A percentile compares a stretch with the other conserved stretches of the same genome.
phyloP scores from a whole-genome alignment of 345 rosid species.

The Gossypium sturtianum region DNA sequence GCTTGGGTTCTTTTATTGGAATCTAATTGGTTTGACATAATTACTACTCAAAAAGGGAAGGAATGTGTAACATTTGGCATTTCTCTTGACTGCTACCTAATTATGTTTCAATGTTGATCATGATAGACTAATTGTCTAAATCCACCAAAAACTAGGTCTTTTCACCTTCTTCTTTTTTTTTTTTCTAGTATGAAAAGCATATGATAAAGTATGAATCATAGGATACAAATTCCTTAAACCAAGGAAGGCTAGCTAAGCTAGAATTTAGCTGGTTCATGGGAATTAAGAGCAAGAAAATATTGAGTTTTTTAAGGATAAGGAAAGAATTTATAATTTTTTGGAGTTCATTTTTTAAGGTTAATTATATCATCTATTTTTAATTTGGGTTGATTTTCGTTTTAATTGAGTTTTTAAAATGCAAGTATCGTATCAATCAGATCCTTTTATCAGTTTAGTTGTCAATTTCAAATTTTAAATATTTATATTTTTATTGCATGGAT shows the following conservation, averaged over 20 bases:
- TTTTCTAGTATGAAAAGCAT: background rate
- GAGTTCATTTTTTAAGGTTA: no score
- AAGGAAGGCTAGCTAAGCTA: background rate
- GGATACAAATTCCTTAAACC: conserved; percentile 9
- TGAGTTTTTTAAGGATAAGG: background rate
- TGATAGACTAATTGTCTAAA: background rate
- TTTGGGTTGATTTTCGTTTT: no score
- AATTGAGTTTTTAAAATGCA: no score
- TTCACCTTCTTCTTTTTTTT: background rate
- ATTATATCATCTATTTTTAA: no score
- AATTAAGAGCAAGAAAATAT: background rate
- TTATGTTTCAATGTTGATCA: background rate
- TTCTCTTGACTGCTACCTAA: conserved; percentile 1
- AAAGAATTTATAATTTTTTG: background rate
- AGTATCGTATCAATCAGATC: no score
- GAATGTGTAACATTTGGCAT: background rate
- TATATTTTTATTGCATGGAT: no score
- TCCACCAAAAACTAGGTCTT: background rate
- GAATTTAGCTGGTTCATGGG: background rate
- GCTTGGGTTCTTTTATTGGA: background rate
- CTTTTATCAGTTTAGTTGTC: no score
- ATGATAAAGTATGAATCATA: background rate
- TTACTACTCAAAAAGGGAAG: background rate
- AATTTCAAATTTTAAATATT: no score
- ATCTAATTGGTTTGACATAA: background rate